phyloP scores from a whole-genome alignment of 1,139 yeast species.

The Taphrina flavorubra region DNA sequence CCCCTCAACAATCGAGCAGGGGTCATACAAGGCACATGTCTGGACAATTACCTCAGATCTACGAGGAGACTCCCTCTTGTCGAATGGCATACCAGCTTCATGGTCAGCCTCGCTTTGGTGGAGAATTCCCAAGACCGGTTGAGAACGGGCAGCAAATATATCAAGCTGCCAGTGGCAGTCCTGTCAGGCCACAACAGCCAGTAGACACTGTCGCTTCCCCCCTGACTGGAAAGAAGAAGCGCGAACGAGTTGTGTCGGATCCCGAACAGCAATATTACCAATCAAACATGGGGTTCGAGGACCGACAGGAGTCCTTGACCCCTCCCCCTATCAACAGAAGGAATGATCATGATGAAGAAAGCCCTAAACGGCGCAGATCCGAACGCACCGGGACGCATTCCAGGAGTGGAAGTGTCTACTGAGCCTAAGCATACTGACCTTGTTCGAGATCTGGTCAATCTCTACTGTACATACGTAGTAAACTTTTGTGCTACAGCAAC shows the following conservation, averaged over 20 bases:
- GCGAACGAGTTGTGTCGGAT: constrained; percentile 28
- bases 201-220: constrained; percentile 23
- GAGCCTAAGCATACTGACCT: background rate
- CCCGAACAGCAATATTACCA: constrained; percentile 7
- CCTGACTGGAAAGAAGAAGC: constrained; percentile 34
- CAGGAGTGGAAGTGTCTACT: constrained; percentile 23
- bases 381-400: constrained; percentile 30
- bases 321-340: constrained; percentile 24
- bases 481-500: background rate
- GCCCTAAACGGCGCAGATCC: constrained; percentile 29
- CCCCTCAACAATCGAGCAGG: constrained; percentile 34
- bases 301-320: constrained; percentile 24
- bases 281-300: constrained; percentile 4
- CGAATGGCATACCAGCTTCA: constrained; percentile 39
- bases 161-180: background rate
- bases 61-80: constrained; percentile 38
- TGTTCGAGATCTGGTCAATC: background rate
- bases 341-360: constrained; percentile 11
- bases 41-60: constrained; percentile 33
- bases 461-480: constrained; percentile 1
- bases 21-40: constrained; percentile 20
- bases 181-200: constrained; percentile 9
- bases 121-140: constrained; percentile 1
- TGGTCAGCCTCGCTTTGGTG: constrained; percentile 21
- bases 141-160: constrained; percentile 20